phyloP scores from a whole-genome alignment of 805 yeast species.

The Metschnikowia colocasiae region DNA sequence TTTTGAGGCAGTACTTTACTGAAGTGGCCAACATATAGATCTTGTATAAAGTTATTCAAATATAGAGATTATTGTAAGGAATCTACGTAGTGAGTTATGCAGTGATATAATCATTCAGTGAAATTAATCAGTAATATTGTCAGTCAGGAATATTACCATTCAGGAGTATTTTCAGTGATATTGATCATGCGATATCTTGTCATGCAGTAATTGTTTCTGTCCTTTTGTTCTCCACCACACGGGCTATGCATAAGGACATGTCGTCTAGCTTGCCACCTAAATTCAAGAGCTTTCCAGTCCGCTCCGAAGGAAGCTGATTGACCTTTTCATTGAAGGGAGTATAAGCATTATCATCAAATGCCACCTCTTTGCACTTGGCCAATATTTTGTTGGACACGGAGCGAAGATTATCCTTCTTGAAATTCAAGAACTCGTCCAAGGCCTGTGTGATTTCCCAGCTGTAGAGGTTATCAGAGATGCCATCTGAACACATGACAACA shows the following conservation, averaged over 20 bases:
- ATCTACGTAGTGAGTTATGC: no score
- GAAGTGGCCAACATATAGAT: slow-evolving; percentile 41
- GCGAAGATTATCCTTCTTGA: slow-evolving; percentile 31
- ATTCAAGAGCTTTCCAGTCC: slow-evolving; percentile 30
- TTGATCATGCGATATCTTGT: no score
- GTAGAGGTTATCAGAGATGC: slow-evolving; percentile 50
- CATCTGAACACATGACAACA: slow-evolving; percentile 49
- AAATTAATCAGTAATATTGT: no score
- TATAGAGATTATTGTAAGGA: no score
- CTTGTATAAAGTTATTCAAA: no score
- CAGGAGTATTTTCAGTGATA: no score
- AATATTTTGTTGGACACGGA: slow-evolving; percentile 40
- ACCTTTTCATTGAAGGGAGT: slow-evolving; percentile 54
- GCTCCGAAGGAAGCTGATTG: slow-evolving; percentile 35
- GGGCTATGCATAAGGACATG: slow-evolving; percentile 49
- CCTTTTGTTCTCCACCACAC: slow-evolving; percentile 27
- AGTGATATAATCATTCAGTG: no score
- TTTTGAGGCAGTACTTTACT: slow-evolving; percentile 87
- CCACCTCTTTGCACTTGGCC: slow-evolving; percentile 44
- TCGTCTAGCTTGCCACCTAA: slow-evolving; percentile 56
- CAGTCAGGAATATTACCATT: no score
- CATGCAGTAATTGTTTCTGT: not conserved
- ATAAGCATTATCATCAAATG: slow-evolving; percentile 50
- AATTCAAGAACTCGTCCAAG: slow-evolving; percentile 30
- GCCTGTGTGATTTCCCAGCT: slow-evolving; percentile 43